These are phyloP conservation scores for Actinidia chinensis DNA, from an alignment of 179 eudicot genomes.

Conservation along the genomic window DNA sequence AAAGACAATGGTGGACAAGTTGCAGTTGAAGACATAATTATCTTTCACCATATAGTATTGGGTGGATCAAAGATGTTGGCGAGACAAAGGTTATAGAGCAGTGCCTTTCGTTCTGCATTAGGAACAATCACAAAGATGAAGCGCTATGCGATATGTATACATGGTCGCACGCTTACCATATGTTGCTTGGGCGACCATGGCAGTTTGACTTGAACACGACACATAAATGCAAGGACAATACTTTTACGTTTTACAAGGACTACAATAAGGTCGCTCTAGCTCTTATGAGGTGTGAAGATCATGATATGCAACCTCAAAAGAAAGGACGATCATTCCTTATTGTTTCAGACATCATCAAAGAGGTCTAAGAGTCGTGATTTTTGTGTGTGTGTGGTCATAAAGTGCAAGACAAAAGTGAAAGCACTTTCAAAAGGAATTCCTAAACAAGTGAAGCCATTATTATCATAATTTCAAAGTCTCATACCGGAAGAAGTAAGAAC, in stretches of 20 bases:
- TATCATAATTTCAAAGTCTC: too few species aligned
- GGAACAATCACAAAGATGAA: not conserved
- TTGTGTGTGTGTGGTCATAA: too few species aligned
- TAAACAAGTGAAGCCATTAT: too few species aligned
- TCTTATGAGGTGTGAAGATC: not conserved
- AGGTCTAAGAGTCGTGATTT: too few species aligned
- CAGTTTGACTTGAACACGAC: not conserved
- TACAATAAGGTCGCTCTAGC: not conserved
- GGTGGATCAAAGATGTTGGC: not conserved
- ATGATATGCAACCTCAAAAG: too few species aligned
- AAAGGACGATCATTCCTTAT: too few species aligned
- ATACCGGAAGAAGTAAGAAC: too few species aligned
- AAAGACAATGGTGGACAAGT: not conserved
- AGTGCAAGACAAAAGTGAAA: too few species aligned
- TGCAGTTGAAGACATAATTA: not conserved
- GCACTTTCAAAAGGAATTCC: too few species aligned
- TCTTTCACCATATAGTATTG: not conserved
- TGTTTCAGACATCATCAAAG: too few species aligned
- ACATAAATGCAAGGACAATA: not conserved
- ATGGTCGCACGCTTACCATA: constrained; percentile 7
- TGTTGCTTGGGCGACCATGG: not conserved
- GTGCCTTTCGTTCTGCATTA: not conserved
- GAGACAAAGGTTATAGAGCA: not conserved
- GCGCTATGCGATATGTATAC: not conserved
- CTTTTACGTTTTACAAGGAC: not conserved